Base-by-base conservation (phyloP, 192 early-diverging fungal species). In the Chytriomyces hyalinus region DNA sequence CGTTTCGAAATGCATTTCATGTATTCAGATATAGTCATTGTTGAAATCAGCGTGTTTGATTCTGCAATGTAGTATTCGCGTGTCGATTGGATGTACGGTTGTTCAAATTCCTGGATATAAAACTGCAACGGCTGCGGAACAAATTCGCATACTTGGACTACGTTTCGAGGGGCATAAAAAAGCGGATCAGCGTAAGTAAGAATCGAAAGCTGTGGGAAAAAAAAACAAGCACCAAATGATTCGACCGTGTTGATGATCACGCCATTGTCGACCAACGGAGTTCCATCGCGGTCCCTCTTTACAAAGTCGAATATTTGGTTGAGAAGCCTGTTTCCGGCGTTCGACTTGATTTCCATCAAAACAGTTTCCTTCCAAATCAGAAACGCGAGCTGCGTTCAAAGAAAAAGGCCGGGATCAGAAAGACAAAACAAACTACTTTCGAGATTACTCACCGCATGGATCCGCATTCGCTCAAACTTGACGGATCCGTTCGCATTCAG, bases 81-180 rank as follows among this genome's bases (percentile, higher is more conserved):
- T 0, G 92, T 93, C 44, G 89, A 82, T 4, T 85, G 83, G 45
- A 96, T 73, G 68, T 93, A 94, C 6, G 88, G 86, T 51, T 80
- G 80, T 80, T 96, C 94, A 80, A 93, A 96, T 70, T 92, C 90
- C 63, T 94, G 91, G 24, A 92, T 86, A 71, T 96, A 96, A 26
- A 93, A 75, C 53, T 87, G 85, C n/a, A 92, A 79, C 13, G 87
- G 89, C 45, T 92, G 85, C 24, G 91, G 90, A 4, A 86, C 88
- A 67, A 88, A 88, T 44, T 81, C 81, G 75, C 91, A 90, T 13
- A 93, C 68, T 36, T 88, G 80, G 28, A 93, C 91, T 90, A 73
- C 1, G 36, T 36, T 36, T 36, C 36, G 36, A 36, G 36, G 36
- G 36, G 36, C 36, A 26, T 48, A 64, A 24, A 28, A 28, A 36